Evolutionary conservation across 2,329 filamentous ascomycete genomes (phyloP).

Genomic region (Calonectria fujianensis): DNA sequence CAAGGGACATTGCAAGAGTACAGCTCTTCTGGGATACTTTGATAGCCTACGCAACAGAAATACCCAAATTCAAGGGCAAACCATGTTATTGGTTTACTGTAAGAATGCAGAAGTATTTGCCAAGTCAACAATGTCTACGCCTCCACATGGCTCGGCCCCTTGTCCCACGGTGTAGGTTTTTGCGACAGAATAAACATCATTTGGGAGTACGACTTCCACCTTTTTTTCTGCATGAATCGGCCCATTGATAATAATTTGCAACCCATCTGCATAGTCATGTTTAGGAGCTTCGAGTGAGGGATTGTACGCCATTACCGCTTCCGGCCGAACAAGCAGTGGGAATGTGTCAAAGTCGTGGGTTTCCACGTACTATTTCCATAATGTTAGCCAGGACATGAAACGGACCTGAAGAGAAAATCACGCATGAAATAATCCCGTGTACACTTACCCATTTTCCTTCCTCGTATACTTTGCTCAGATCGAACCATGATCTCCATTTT

Average conservation of each 20-base stretch:
- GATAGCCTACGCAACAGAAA: neutral
- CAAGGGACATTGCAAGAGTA: constrained; percentile 8
- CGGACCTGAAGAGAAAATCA: too few species aligned
- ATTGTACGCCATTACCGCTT: neutral
- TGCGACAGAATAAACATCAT: neutral
- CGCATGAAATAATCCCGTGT: neutral
- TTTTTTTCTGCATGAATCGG: neutral
- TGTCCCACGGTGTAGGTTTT: neutral
- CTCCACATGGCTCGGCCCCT: neutral
- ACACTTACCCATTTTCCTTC: constrained; percentile 9
- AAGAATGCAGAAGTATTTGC: neutral
- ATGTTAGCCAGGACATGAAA: neutral
- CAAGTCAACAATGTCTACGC: neutral
- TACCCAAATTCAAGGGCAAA: neutral
- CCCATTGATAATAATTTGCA: neutral
- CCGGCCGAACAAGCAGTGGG: constrained; percentile 3
- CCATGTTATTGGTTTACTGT: neutral
- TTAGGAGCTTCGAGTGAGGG: neutral
- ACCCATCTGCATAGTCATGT: neutral
- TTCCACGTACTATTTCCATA: neutral
- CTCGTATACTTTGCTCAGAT: neutral
- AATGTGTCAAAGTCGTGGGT: neutral
- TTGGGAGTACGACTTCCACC: neutral
- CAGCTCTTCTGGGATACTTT: neutral
- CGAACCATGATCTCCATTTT: constrained; percentile 4